These are phyloP conservation scores for Spathaspora girioi DNA, from an alignment of 805 yeast genomes.

Conservation along the genomic window DNA sequence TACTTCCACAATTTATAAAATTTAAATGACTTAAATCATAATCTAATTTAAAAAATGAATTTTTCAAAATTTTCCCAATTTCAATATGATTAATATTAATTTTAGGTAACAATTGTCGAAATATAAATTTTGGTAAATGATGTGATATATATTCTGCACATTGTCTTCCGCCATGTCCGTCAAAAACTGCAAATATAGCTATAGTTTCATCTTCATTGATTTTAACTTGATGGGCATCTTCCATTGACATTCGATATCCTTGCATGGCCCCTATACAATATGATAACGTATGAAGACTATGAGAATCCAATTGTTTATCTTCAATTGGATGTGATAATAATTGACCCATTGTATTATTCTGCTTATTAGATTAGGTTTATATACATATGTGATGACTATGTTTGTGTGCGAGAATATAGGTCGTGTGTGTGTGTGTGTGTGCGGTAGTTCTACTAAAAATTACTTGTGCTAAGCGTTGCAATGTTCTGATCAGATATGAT, in stretches of 20 bases:
- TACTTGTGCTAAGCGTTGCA: neutral
- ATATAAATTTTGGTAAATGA: constrained; percentile 34
- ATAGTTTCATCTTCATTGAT: constrained; percentile 40
- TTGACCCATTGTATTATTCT: constrained; percentile 55
- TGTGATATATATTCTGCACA: constrained; percentile 54
- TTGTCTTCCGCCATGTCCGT: constrained; percentile 77
- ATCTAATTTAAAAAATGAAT: constrained; percentile 37
- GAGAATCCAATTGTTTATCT: constrained; percentile 56
- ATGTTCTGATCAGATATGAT: neutral
- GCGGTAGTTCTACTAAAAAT: neutral
- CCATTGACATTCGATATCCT: constrained; percentile 72
- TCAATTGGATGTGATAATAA: constrained; percentile 70
- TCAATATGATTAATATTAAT: constrained; percentile 7
- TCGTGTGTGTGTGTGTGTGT: neutral
- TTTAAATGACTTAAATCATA: constrained; percentile 18
- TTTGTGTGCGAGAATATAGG: too few relatives aligned
- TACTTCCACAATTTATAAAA: constrained; percentile 39
- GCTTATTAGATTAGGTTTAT: neutral
- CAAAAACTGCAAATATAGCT: constrained; percentile 68
- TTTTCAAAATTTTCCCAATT: constrained; percentile 8
- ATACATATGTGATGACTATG: neutral
- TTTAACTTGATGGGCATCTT: constrained; percentile 64
- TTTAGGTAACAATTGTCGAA: constrained; percentile 16
- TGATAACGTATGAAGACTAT: constrained; percentile 42
- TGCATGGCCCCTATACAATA: constrained; percentile 75